phyloP scores from a whole-genome alignment of 768 basidiomycete genomes.

The Leccinum subgranulosum region DNA sequence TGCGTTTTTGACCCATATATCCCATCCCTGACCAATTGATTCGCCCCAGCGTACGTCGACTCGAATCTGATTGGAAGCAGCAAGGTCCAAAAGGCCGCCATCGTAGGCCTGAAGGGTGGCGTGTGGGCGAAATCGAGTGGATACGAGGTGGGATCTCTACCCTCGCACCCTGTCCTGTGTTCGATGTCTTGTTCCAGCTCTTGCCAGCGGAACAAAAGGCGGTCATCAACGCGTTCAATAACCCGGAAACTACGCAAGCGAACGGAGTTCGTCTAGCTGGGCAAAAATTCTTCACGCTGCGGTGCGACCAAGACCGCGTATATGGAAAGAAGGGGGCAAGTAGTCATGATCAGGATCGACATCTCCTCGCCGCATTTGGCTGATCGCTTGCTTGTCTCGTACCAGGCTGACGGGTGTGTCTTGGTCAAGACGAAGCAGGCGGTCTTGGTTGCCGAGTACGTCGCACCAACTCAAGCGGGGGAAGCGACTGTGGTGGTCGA shows the following conservation, averaged over 20 bases:
- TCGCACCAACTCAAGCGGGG: conserved; percentile 55
- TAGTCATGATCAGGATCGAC: not conserved
- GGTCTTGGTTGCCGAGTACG: conserved; percentile 79
- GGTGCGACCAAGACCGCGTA: conserved; percentile 47
- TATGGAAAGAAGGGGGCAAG: conserved; percentile 79
- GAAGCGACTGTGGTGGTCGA: conserved; percentile 70
- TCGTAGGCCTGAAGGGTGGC: conserved; percentile 28
- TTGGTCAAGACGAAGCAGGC: conserved; percentile 83
- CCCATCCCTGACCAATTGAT: conserved; percentile 29
- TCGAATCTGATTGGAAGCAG: conserved; percentile 69
- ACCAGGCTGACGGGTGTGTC: conserved; percentile 66
- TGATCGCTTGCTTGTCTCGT: not conserved
- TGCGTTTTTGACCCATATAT: conserved; percentile 36
- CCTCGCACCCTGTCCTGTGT: not conserved
- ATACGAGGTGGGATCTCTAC: conserved; percentile 12
- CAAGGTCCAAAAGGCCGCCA: conserved; percentile 70
- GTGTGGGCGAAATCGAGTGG: conserved; percentile 28
- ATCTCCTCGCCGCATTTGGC: not conserved
- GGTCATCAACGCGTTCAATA: conserved; percentile 38
- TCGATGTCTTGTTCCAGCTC: conserved; percentile 12
- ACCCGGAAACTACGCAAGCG: conserved; percentile 41
- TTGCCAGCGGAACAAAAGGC: conserved; percentile 24
- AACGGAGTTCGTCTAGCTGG: conserved; percentile 63
- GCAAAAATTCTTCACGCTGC: conserved; percentile 72
- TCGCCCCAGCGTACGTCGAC: conserved; percentile 74